Base-by-base conservation (phyloP, 179 eudicot species). In the Drosera spatulata region DNA sequence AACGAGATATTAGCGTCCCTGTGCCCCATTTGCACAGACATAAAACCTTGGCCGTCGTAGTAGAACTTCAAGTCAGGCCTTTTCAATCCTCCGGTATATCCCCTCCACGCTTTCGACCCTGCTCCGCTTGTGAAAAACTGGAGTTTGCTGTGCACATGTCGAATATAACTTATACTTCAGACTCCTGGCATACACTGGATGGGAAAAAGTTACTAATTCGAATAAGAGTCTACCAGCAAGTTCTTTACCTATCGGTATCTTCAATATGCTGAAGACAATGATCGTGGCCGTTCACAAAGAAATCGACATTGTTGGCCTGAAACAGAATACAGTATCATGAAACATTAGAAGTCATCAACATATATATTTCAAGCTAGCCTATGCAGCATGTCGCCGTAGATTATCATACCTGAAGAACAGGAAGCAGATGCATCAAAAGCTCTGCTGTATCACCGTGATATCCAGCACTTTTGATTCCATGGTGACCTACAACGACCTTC, bases 401-500 rank as follows among this genome's bases (percentile, higher is more conserved):
- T 8, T 6, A 15, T 2, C 41, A 10, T 64, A 77, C 81, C 77
- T 69, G 56, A 12, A 77, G 72, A 3, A 77, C 57, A 2, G 81
- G 78, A 42, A 77, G 73, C 59, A 77, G 60, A 4, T 40, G 68
- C 0, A 56, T 12, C 7, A 68, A 55, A 38, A 78, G 79, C 40
- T 78, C 76, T 2, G 42, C 50, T 0, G 79, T 71, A 43, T 71
- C 70, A n/a, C 79, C 78, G 55, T 78, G 82, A 60, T 71, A 63
- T 6, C 79, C 69, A 2, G 63, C 60, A 44, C 79, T 78, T 69
- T 65, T 71, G 5, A 78, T 74, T 2, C 74, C 63, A 50, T 78
- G 82, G 55, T 78, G 82, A 10, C 82, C 82, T 9, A 78, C 82
- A 4, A 74, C 82, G 6, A 74, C 62, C 63, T 78, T 78, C 82